Evolutionary conservation across 148 eudicot genomes (phyloP).

Genomic region (Camellia sinensis): DNA sequence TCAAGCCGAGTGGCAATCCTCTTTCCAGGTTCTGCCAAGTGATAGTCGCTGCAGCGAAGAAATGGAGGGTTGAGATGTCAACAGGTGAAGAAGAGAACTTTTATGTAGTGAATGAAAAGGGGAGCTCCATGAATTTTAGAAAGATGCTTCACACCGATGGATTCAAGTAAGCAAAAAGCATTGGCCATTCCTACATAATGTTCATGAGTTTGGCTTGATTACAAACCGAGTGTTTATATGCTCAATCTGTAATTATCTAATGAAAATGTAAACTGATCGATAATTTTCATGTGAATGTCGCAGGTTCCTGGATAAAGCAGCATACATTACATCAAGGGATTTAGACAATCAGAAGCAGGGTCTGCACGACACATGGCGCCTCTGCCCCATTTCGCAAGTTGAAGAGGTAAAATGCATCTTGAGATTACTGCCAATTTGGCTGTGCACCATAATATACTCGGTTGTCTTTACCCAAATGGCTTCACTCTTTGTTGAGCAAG

Average conservation of each 20-base stretch:
- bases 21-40: constrained; percentile 74
- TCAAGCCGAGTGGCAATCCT: constrained; percentile 78
- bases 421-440: constrained; percentile 78
- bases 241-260: neutral
- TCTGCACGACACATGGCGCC: constrained; percentile 54
- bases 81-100: constrained; percentile 34
- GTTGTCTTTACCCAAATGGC: constrained; percentile 89
- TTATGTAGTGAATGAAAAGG: constrained; percentile 40
- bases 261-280: neutral
- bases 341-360: constrained; percentile 26
- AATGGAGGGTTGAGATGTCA: constrained; percentile 42
- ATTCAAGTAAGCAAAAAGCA: constrained; percentile 52
- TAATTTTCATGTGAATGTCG: constrained; percentile 7
- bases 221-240: too few relatives aligned
- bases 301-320: constrained; percentile 79
- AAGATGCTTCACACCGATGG: constrained; percentile 69
- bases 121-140: constrained; percentile 32
- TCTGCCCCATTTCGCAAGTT: constrained; percentile 76
- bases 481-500: constrained; percentile 82
- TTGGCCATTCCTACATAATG: too few relatives aligned
- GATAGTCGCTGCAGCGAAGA: constrained; percentile 62
- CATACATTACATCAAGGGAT: constrained; percentile 48
- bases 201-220: too few relatives aligned
- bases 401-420: constrained; percentile 85
- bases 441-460: constrained; percentile 79